Evolutionary conservation across 2,329 filamentous ascomycete genomes (phyloP).

Genomic region (Alternaria infectoria): DNA sequence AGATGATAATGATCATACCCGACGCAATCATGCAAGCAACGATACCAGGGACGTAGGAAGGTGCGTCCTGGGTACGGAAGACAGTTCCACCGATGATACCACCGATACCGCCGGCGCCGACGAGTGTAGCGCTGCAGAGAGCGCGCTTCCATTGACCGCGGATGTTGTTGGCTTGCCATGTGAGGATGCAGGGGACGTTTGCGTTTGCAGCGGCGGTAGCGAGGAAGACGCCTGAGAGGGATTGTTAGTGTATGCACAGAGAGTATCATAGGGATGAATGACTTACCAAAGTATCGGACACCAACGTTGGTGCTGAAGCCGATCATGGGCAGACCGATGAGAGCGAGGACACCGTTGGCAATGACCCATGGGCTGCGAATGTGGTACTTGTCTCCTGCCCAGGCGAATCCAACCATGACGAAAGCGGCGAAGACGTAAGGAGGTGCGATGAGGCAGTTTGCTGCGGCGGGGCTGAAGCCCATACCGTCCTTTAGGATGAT

Average conservation of each 20-base stretch:
- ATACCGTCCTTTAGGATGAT: slow-evolving; percentile 41
- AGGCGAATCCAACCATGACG: slow-evolving; percentile 60
- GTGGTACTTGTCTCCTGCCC: slow-evolving; percentile 69
- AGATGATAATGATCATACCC: slow-evolving; percentile 44
- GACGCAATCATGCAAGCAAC: slow-evolving; percentile 47
- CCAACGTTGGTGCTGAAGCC: slow-evolving; percentile 66
- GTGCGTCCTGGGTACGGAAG: slow-evolving; percentile 60
- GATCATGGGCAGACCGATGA: slow-evolving; percentile 75
- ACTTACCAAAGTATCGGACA: slow-evolving; percentile 65
- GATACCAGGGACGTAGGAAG: slow-evolving; percentile 44
- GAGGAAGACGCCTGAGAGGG: slow-evolving; percentile 65
- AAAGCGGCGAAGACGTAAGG: slow-evolving; percentile 36
- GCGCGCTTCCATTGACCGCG: slow-evolving; percentile 88
- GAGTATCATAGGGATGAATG: background rate
- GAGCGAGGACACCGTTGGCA: slow-evolving; percentile 68
- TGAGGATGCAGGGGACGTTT: slow-evolving; percentile 75
- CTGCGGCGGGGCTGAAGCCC: slow-evolving; percentile 33
- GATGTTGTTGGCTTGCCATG: slow-evolving; percentile 88
- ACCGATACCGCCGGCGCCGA: slow-evolving; percentile 77
- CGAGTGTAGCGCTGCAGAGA: slow-evolving; percentile 75
- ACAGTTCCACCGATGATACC: slow-evolving; percentile 79
- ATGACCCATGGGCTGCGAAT: slow-evolving; percentile 70
- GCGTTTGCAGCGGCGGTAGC: slow-evolving; percentile 75
- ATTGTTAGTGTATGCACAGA: background rate
- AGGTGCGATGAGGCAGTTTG: slow-evolving; percentile 35